phyloP scores from a whole-genome alignment of 2,329 filamentous ascomycete species.

The Aspergillus proliferans region DNA sequence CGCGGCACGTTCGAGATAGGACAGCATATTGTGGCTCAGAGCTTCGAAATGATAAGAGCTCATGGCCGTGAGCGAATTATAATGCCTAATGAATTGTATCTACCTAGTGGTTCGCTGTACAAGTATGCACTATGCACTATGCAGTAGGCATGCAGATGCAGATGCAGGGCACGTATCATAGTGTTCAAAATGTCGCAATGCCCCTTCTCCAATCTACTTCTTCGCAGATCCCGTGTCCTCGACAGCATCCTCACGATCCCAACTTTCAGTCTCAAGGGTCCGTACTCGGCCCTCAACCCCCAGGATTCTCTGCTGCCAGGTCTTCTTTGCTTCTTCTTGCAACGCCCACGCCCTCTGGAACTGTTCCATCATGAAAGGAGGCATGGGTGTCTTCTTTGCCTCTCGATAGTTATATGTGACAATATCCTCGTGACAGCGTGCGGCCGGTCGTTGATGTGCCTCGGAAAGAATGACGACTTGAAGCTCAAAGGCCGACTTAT shows the following conservation, averaged over 20 bases:
- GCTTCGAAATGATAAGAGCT: no score
- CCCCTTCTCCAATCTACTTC: no score
- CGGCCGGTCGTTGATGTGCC: slow-evolving; percentile 63
- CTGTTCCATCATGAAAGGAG: slow-evolving; percentile 55
- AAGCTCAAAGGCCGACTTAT: slow-evolving; percentile 35
- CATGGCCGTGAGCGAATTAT: no score
- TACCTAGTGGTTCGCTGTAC: no score
- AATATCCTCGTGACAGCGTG: slow-evolving; percentile 69
- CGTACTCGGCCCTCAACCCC: slow-evolving; percentile 55
- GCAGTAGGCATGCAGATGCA: no score
- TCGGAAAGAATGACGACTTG: slow-evolving; percentile 68
- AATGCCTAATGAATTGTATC: no score
- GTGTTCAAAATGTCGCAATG: no score
- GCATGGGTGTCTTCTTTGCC: slow-evolving; percentile 51
- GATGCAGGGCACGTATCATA: no score
- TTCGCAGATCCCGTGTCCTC: slow-evolving; percentile 57
- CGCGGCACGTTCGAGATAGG: no score
- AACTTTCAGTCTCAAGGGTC: slow-evolving; percentile 63
- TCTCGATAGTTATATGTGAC: slow-evolving; percentile 68
- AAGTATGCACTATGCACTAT: no score
- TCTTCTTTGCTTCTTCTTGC: slow-evolving; percentile 55
- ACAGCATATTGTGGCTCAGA: no score
- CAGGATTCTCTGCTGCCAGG: slow-evolving; percentile 49
- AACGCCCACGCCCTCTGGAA: slow-evolving; percentile 54
- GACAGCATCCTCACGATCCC: slow-evolving; percentile 65